phyloP scores from a whole-genome alignment of 177 flowering plant genomes.

The Vitis hybrid region DNA sequence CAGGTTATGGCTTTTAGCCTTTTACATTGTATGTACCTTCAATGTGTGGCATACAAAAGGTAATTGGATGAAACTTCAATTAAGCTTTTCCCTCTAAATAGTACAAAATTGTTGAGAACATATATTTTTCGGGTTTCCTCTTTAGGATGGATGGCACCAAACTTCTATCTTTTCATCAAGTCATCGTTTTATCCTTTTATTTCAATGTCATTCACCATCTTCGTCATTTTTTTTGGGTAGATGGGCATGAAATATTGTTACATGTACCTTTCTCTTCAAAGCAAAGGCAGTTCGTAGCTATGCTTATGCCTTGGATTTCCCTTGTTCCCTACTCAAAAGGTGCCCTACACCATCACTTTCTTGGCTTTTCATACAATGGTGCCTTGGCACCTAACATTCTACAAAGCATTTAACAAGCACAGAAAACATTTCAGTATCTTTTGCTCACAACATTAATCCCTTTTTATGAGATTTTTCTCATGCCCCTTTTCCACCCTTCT shows the following conservation, averaged over 20 bases:
- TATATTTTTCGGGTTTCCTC: neutral
- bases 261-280: conserved; percentile 36
- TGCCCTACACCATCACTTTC: conserved; percentile 16
- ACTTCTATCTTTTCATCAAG: conserved; percentile 8
- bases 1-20: too few relatives aligned
- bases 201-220: neutral
- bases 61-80: neutral
- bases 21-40: too few relatives aligned
- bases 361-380: conserved; percentile 13
- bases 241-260: conserved; percentile 14
- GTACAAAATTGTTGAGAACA: neutral
- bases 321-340: conserved; percentile 38
- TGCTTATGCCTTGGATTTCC: conserved; percentile 16
- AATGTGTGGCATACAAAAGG: neutral
- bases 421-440: too few relatives aligned
- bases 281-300: conserved; percentile 24
- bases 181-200: neutral
- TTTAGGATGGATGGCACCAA: neutral
- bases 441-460: neutral
- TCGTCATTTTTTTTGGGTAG: conserved; percentile 8
- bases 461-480: neutral
- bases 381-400: conserved; percentile 22
- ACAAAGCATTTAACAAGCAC: neutral
- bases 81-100: neutral
- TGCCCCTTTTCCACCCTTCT: neutral